Evolutionary conservation across 2,329 filamentous ascomycete genomes (phyloP).

Genomic region (Plectosphaerella sp.): DNA sequence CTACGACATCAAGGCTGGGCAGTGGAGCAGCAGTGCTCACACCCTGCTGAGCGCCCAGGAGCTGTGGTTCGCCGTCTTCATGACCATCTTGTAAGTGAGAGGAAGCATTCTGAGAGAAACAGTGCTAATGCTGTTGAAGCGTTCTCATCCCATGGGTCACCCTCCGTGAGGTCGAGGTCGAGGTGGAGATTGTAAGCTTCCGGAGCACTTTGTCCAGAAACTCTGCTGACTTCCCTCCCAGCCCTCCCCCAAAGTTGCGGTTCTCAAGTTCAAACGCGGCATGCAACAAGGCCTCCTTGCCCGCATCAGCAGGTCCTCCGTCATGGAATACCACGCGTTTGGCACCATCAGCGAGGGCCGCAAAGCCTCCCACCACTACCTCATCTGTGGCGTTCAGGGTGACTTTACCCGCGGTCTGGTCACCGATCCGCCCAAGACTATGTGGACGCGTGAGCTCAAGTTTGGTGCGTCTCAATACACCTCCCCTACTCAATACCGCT

Average conservation of each 20-base stretch:
- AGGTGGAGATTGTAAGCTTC: slow-evolving; percentile 30
- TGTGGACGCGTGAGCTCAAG: slow-evolving; percentile 36
- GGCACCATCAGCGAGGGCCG: slow-evolving; percentile 35
- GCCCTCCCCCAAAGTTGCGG: slow-evolving; percentile 34
- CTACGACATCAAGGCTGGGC: slow-evolving; percentile 27
- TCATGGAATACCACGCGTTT: slow-evolving; percentile 39
- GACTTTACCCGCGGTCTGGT: slow-evolving; percentile 31
- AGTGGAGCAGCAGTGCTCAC: slow-evolving; percentile 27
- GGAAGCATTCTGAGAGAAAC: background rate
- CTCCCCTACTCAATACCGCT: background rate
- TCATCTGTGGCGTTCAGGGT: slow-evolving; percentile 37
- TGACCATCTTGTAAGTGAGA: slow-evolving; percentile 30
- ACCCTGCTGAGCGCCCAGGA: slow-evolving; percentile 30
- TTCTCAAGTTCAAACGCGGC: slow-evolving; percentile 31
- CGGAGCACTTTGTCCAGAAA: background rate
- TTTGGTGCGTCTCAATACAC: slow-evolving; percentile 23
- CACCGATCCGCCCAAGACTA: slow-evolving; percentile 29
- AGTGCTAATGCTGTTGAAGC: slow-evolving; percentile 12
- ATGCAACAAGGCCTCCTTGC: slow-evolving; percentile 37
- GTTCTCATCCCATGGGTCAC: slow-evolving; percentile 34
- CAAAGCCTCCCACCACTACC: slow-evolving; percentile 29
- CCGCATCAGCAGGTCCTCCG: slow-evolving; percentile 33
- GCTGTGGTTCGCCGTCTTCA: slow-evolving; percentile 35
- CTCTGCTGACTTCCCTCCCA: slow-evolving; percentile 4
- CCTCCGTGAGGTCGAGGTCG: slow-evolving; percentile 30